Base-by-base conservation (phyloP, 2,329 filamentous ascomycete species). In the Cladosporium halotolerans region DNA sequence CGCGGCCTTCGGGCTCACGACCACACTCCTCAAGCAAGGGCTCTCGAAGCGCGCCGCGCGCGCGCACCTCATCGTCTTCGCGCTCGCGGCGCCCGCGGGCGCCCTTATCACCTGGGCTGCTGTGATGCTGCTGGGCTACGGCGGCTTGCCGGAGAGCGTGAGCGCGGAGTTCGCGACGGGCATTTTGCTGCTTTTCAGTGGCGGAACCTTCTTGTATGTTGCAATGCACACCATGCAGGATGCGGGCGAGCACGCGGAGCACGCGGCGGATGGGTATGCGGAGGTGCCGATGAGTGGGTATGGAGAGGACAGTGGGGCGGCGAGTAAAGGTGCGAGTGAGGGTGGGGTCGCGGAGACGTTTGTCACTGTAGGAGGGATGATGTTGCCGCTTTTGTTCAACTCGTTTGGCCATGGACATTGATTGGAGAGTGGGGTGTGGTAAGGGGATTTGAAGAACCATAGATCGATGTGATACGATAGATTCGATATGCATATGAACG, bases 171-270 rank as follows among this genome's bases (percentile, higher is more conserved):
- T 89, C 84, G 91, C 88, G 76, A 97, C 92, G 0, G 93, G 93
- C 19, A 89, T 96, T 77, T 74, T 97, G 41, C 75, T 99, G 8
- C 75, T 97, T n/a, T 99, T 99, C 68, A 96, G 89, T 0, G 93
- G 87, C 0, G 93, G 93, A 13, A 99, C 93, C 0, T 99, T 99
- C 67, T 72, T 99, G 86, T 96, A 97, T 66, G 93, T 99, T 41
- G 93, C 93, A 1, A 96, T 97, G 91, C 93, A 99, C 67, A 90
- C 91, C 1, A 96, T 97, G 89, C 88, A 95, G 67, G 91, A 96
- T 16, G 62, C 66, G 7, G 44, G 58, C 43, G 60, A 68, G 78
- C 82, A 48, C 82, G 81, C 63, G 63, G 73, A 6, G 41, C 61
- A 60, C 10, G 16, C 40, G 16, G 55, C 32, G 53, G 60, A 62